Evolutionary conservation across 2,329 filamentous ascomycete species (phyloP), one percentile per base, ranked within the genome.

Genomic region (Penicillium corylophilum): DNA sequence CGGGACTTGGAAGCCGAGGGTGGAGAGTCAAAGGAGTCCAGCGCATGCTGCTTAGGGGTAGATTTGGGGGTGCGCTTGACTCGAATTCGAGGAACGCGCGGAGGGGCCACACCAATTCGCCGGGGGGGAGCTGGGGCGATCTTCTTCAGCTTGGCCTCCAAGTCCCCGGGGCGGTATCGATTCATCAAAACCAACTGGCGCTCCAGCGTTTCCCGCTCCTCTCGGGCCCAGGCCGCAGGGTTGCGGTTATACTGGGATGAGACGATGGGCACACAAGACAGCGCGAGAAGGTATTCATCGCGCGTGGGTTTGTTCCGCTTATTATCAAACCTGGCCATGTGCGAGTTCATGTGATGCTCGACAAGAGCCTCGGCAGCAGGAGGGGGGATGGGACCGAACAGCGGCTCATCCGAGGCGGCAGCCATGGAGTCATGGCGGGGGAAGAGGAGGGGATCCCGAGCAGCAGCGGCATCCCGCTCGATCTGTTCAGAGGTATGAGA

Each of bases 241-340:
- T 76, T 71, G 50, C 71, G 71, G 49, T 77, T 77, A 61, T 73
- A 77, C 38, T 69, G 65, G 23, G 68, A 63, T 7, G 71, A 70
- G 38, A 77, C 73, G 46, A 73, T 67, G 28, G 73, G 68, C 20
- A 76, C 71, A 50, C 73, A 76, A n/a, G 72, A 73, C 44, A 76
- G 61, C 12, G 73, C 73, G 44, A 74, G 58, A 18, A 69, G 63
- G 59, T 77, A 77, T 58, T 77, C 74, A 50, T 74, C 73, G 18
- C 71, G 70, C 9, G 72, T 75, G 29, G 74, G 74, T 51, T 69
- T 72, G 56, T 73, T 73, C 50, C 68, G 48, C 52, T 74, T 75
- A 51, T 70, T 71, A 31, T 68, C 64, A 60, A 74, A 74, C 46
- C 65, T 63, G 43, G 67, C 68, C 66, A 75, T 74, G 53, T 75